Percentiles rank a stretch among this genome's conserved stretches.
Evolutionary conservation across 164 flowering plant genomes (phyloP).

Genomic region (Kalanchoe fedtschenkoi): DNA sequence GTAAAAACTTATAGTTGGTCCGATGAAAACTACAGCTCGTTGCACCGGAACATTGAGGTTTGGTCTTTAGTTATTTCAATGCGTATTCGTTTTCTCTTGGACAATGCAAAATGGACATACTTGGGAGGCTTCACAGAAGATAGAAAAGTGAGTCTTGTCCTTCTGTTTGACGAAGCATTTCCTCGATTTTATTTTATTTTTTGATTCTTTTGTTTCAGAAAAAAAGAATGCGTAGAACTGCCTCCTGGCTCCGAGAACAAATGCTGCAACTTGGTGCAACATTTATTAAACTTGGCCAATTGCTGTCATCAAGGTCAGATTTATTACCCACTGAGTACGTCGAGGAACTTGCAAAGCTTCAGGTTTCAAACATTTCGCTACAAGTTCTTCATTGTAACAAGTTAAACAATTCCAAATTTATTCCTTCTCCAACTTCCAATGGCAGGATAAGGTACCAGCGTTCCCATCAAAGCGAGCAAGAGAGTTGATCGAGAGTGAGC

Average conservation of each 20-base stretch:
- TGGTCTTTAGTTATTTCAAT: conserved; percentile 79
- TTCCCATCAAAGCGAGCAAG: conserved; percentile 75
- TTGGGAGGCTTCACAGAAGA: conserved; percentile 77
- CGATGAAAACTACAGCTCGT: conserved; percentile 60
- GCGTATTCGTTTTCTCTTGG: conserved; percentile 62
- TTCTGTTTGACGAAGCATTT: neutral
- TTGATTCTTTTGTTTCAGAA: conserved; percentile 28
- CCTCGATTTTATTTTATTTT: neutral
- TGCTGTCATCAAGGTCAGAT: conserved; percentile 90
- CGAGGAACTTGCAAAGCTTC: conserved; percentile 91
- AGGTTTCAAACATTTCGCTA: conserved; percentile 41
- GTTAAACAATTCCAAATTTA: neutral
- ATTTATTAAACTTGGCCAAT: conserved; percentile 89
- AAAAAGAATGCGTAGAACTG: conserved; percentile 61
- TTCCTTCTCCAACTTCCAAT: neutral
- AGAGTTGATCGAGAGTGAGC: conserved; percentile 56
- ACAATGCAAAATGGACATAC: conserved; percentile 88
- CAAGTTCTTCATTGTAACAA: neutral
- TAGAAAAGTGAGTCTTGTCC: conserved; percentile 47
- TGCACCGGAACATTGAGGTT: conserved; percentile 68
- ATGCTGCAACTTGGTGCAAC: conserved; percentile 95
- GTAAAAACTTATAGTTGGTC: conserved; percentile 94
- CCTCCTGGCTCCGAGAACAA: conserved; percentile 81
- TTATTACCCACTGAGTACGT: conserved; percentile 85
- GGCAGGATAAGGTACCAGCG: conserved; percentile 93